Evolutionary conservation across 1,284 basidiomycete genomes (phyloP).

Genomic region (Austropuccinia psidii): DNA sequence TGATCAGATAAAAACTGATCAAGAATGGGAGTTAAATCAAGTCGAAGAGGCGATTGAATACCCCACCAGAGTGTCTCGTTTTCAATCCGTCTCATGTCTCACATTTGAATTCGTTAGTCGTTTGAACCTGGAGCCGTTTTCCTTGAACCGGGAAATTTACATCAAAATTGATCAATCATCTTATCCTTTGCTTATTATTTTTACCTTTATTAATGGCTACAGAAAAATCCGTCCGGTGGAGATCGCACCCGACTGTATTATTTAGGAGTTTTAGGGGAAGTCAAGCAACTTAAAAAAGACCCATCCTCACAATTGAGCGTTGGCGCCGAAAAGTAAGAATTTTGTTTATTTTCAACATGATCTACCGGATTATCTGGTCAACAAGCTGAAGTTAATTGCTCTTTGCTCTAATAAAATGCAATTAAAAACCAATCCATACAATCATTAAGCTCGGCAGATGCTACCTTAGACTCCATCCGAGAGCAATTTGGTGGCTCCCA

Average conservation of each 20-base stretch:
- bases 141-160: too few relatives aligned
- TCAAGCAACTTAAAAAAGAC: slow-evolving; percentile 30
- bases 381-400: not conserved
- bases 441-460: slow-evolving; percentile 25
- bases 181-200: not conserved
- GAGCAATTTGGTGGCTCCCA: slow-evolving; percentile 35
- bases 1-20: slow-evolving; percentile 16
- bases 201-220: not conserved
- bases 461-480: slow-evolving; percentile 20
- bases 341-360: not conserved
- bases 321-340: slow-evolving; percentile 26
- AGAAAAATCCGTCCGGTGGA: slow-evolving; percentile 27
- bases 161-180: not conserved
- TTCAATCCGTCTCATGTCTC: slow-evolving; percentile 34
- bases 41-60: slow-evolving; percentile 28
- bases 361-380: not conserved
- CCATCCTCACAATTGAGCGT: slow-evolving; percentile 35
- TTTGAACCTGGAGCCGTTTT: not conserved
- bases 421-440: too few relatives aligned
- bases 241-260: slow-evolving; percentile 23
- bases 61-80: slow-evolving; percentile 23
- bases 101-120: slow-evolving; percentile 28
- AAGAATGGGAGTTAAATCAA: slow-evolving; percentile 28
- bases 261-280: slow-evolving; percentile 31
- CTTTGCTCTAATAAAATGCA: too few relatives aligned